A percentile compares a stretch with the other conserved stretches of the same genome.
Evolutionary conservation across 495 filamentous ascomycete genomes (phyloP).

Genomic region (Talaromyces nanjingensis): DNA sequence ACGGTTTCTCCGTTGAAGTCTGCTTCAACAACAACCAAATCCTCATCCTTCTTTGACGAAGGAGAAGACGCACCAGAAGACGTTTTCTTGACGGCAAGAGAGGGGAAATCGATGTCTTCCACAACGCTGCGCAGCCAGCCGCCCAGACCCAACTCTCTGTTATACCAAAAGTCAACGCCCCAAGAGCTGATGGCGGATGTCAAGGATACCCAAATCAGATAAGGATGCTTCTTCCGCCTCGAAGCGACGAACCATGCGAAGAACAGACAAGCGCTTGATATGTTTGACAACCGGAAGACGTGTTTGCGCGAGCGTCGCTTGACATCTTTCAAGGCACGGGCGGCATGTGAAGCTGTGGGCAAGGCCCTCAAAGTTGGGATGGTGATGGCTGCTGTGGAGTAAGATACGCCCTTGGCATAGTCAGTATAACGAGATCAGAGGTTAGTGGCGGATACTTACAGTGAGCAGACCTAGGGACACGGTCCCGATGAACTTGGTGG

Average conservation of each 20-base stretch:
- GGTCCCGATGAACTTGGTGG: slow-evolving; percentile 85
- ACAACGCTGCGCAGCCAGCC: slow-evolving; percentile 20
- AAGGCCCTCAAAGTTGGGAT: slow-evolving; percentile 72
- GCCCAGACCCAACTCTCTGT: slow-evolving; percentile 28
- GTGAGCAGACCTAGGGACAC: slow-evolving; percentile 81
- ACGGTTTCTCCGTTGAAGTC: slow-evolving; percentile 79
- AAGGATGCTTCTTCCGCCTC: slow-evolving; percentile 65
- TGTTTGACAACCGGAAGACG: slow-evolving; percentile 49
- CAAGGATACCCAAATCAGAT: slow-evolving; percentile 70
- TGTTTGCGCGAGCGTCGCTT: slow-evolving; percentile 51
- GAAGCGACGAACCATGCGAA: slow-evolving; percentile 71
- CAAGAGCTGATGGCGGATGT: slow-evolving; percentile 48
- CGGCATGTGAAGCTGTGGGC: slow-evolving; percentile 60
- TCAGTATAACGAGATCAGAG: slow-evolving; percentile 8
- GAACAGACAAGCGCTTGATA: slow-evolving; percentile 57
- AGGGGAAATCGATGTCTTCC: slow-evolving; percentile 22
- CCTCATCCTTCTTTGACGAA: slow-evolving; percentile 53
- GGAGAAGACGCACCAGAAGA: neutral
- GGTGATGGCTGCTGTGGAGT: slow-evolving; percentile 64
- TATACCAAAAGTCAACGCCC: slow-evolving; percentile 48
- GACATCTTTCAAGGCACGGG: slow-evolving; percentile 57
- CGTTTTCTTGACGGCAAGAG: slow-evolving; percentile 14
- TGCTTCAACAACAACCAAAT: slow-evolving; percentile 49
- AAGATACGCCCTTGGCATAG: slow-evolving; percentile 65
- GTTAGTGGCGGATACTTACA: slow-evolving; percentile 41